Evolutionary conservation across 306 rosid genomes (phyloP).

Genomic region (Astragalus membranaceus): DNA sequence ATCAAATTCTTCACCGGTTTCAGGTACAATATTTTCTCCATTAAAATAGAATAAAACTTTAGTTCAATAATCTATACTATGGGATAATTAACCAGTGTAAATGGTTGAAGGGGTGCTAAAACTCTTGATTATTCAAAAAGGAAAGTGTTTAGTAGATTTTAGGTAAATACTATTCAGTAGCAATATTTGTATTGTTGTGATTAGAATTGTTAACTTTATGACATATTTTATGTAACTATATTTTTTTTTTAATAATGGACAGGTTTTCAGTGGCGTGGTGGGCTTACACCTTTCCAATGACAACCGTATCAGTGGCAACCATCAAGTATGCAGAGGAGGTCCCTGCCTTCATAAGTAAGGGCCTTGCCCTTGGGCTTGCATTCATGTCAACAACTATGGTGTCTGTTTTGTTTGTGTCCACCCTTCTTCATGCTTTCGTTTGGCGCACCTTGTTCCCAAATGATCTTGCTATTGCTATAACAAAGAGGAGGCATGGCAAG

Average conservation of each 20-base stretch:
- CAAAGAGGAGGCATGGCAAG: conserved; percentile 49
- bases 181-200: too few relatives aligned
- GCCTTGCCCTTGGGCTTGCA: conserved; percentile 61
- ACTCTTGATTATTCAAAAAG: too few relatives aligned
- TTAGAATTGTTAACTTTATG: too few relatives aligned
- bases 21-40: conserved; percentile 35
- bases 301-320: conserved; percentile 72
- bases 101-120: too few relatives aligned
- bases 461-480: conserved; percentile 82
- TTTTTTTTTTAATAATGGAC: neutral
- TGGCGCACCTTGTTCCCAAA: conserved; percentile 82
- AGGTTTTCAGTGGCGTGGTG: conserved; percentile 95
- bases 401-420: conserved; percentile 48
- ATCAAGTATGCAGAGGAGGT: conserved; percentile 74
- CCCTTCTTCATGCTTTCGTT: conserved; percentile 74
- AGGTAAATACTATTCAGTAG: too few relatives aligned
- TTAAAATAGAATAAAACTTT: neutral
- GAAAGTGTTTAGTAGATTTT: too few relatives aligned
- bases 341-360: conserved; percentile 57
- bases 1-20: conserved; percentile 83
- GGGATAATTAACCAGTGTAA: too few relatives aligned
- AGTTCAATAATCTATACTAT: too few relatives aligned
- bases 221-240: too few relatives aligned
- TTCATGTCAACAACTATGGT: conserved; percentile 75
- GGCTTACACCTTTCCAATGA: conserved; percentile 86